A percentile compares a stretch with the other conserved stretches of the same genome.
These are phyloP conservation scores for Pseudonitzschia pungens DNA, from an alignment of 108 stramenopile species.

Conservation along the genomic window DNA sequence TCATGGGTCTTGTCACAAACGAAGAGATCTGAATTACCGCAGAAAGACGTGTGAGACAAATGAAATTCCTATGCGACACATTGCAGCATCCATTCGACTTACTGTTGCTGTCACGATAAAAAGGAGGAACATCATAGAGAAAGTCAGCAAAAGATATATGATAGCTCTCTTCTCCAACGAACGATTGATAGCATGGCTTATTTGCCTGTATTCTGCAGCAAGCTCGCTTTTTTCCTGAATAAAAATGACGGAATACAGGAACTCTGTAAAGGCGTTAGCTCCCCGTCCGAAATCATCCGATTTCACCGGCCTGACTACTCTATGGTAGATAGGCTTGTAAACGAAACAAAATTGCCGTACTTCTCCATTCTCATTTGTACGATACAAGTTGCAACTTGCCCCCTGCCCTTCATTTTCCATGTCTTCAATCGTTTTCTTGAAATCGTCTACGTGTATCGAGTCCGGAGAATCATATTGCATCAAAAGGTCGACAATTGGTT, in stretches of 20 bases:
- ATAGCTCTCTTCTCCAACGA: constrained; percentile 8
- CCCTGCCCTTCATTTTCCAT: constrained; percentile 23
- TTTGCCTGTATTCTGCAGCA: constrained; percentile 22
- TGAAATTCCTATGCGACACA: background rate
- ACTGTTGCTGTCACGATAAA: constrained; percentile 30
- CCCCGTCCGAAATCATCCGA: constrained; percentile 31
- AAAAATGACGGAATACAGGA: constrained; percentile 34
- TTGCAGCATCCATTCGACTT: constrained; percentile 1
- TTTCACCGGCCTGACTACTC: constrained; percentile 19
- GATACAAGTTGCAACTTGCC: constrained; percentile 11
- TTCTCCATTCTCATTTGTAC: constrained; percentile 18
- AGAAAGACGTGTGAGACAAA: constrained; percentile 8
- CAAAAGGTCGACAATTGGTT: constrained; percentile 16
- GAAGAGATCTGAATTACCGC: constrained; percentile 34
- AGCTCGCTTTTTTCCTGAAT: constrained; percentile 17
- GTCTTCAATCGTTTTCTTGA: constrained; percentile 8
- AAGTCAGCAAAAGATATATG: constrained; percentile 24
- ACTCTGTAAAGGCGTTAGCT: constrained; percentile 1
- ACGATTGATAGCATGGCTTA: constrained; percentile 16
- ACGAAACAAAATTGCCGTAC: constrained; percentile 9
- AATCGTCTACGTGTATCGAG: constrained; percentile 1
- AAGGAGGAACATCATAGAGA: constrained; percentile 20
- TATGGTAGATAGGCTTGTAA: constrained; percentile 23
- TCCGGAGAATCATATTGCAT: constrained; percentile 9
- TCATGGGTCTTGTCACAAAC: constrained; percentile 35